Conservation (phyloP, 106 monocot species). For the Gastrodia elata region DNA sequence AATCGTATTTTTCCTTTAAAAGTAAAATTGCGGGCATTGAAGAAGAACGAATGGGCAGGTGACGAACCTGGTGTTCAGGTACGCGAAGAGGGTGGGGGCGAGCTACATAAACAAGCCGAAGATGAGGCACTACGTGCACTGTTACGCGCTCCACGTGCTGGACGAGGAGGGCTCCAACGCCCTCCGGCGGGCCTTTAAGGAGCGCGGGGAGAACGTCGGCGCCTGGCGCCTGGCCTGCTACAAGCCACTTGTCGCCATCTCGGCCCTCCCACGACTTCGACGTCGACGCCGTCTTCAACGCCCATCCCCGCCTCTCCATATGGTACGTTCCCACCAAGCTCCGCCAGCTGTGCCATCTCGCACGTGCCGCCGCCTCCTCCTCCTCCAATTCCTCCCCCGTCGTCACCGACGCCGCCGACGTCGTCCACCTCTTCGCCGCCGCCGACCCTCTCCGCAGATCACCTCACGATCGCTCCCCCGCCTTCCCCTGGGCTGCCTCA, state of each 20-base stretch:
- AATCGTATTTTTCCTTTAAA: too few species aligned
- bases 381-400: background rate
- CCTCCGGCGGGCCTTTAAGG: slow-evolving; percentile 66
- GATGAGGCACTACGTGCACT: slow-evolving; percentile 99
- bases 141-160: slow-evolving; percentile 93
- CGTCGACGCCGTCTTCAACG: slow-evolving; percentile 83
- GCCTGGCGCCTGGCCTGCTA: slow-evolving; percentile 95
- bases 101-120: slow-evolving; percentile 99
- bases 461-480: too few species aligned
- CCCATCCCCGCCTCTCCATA: slow-evolving; percentile 72
- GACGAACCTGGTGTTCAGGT: slow-evolving; percentile 94
- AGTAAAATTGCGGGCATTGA: too few species aligned
- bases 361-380: slow-evolving; percentile 30
- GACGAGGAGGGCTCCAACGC: slow-evolving; percentile 81
- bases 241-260: slow-evolving; percentile 75
- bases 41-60: slow-evolving; percentile 33
- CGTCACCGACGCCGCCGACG: background rate
- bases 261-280: slow-evolving; percentile 72
- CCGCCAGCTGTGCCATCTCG: slow-evolving; percentile 87
- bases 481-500: too few species aligned
- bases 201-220: slow-evolving; percentile 85
- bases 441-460: too few species aligned
- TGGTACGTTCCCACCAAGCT: slow-evolving; percentile 99
- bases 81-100: slow-evolving; percentile 82
- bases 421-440: too few species aligned